phyloP scores from a whole-genome alignment of 2,329 filamentous ascomycete species.

The Diplodia sapinea region DNA sequence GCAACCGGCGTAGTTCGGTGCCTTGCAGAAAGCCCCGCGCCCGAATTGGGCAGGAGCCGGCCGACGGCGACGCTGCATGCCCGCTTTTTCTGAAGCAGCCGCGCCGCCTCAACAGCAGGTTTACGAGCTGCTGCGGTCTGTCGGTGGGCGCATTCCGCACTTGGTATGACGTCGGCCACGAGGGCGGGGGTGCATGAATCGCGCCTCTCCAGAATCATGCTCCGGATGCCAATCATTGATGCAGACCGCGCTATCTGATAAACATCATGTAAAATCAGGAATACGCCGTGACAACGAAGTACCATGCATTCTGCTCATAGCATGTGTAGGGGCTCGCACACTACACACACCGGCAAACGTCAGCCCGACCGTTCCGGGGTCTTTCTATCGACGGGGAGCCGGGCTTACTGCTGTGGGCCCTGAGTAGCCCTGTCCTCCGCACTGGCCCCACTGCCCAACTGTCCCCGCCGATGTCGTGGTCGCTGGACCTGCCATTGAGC shows the following conservation, averaged over 20 bases:
- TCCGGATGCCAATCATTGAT: constrained; percentile 2
- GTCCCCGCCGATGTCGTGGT: constrained; percentile 17
- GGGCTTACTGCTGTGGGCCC: constrained; percentile 13
- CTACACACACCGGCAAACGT: neutral
- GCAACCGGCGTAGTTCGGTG: constrained; percentile 19
- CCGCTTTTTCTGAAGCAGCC: constrained; percentile 25
- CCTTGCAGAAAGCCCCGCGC: constrained; percentile 15
- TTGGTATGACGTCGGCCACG: constrained; percentile 6
- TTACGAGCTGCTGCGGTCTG: neutral
- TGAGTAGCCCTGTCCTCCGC: constrained; percentile 15
- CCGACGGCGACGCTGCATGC: neutral
- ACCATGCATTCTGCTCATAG: constrained; percentile 1
- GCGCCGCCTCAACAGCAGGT: neutral
- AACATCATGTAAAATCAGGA: neutral
- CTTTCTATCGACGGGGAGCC: constrained; percentile 3
- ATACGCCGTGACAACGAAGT: neutral
- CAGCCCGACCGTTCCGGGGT: constrained; percentile 14
- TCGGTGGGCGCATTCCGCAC: no score
- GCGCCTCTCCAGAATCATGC: constrained; percentile 8
- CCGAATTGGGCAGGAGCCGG: constrained; percentile 7
- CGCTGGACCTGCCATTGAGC: neutral
- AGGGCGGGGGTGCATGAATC: constrained; percentile 21
- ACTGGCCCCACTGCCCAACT: constrained; percentile 23
- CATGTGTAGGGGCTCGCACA: constrained; percentile 9
- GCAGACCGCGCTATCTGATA: constrained; percentile 1